A percentile compares a stretch with the other conserved stretches of the same genome.
phyloP scores from a whole-genome alignment of 2,329 filamentous ascomycete species.

The Colletotrichum eremochloae region DNA sequence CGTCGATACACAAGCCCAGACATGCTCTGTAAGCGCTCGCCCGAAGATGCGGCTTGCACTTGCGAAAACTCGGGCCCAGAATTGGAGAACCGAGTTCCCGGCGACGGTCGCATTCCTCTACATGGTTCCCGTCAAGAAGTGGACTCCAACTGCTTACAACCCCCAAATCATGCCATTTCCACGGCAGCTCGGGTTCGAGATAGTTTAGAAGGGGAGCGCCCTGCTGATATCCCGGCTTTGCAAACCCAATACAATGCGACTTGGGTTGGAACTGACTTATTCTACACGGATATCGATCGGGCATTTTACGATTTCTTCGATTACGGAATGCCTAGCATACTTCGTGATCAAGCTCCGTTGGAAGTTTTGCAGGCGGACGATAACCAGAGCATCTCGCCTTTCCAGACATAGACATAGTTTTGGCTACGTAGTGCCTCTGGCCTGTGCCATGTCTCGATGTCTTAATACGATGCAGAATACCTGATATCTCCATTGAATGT shows the following conservation, averaged over 20 bases:
- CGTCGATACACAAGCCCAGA: slow-evolving; percentile 1
- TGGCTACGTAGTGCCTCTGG: neutral
- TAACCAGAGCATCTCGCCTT: neutral
- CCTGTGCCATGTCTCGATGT: too few species aligned
- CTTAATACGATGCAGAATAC: too few species aligned
- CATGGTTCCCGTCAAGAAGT: neutral
- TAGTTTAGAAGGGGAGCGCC: neutral
- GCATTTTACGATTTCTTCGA: slow-evolving; percentile 43
- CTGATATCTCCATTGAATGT: too few species aligned
- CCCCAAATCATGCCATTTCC: neutral
- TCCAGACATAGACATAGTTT: neutral
- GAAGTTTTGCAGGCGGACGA: slow-evolving; percentile 3
- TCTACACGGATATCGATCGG: slow-evolving; percentile 38
- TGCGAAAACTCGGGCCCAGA: neutral
- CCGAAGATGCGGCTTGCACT: neutral
- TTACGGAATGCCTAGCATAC: slow-evolving; percentile 41
- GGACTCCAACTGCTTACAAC: neutral
- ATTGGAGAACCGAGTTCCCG: neutral
- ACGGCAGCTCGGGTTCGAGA: neutral
- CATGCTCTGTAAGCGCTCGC: neutral
- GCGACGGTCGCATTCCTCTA: neutral
- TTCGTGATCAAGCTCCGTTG: slow-evolving; percentile 22
- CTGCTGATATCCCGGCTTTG: neutral
- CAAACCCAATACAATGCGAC: neutral
- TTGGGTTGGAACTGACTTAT: slow-evolving; percentile 9